Evolutionary conservation across 108 stramenopile species (phyloP).

Genomic region (Nannochloropsis gaditana): DNA sequence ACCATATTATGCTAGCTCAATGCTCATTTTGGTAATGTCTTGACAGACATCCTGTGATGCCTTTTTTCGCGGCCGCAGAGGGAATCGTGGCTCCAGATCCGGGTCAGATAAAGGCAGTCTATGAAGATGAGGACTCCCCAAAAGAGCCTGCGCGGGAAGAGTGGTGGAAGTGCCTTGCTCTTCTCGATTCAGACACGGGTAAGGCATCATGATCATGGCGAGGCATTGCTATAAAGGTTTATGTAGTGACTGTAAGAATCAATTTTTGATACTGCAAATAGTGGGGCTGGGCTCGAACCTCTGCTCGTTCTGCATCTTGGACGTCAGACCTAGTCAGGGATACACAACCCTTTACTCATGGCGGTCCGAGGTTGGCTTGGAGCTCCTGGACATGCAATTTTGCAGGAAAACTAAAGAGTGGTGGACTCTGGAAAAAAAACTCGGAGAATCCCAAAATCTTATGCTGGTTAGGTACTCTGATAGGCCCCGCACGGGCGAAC

Average conservation of each 20-base stretch:
- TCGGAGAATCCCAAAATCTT: background rate
- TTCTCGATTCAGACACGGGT: background rate
- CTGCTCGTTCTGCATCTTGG: background rate
- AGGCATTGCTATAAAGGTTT: too few species aligned
- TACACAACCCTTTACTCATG: constrained; percentile 8
- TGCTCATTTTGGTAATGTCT: too few species aligned
- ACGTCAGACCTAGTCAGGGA: constrained; percentile 4
- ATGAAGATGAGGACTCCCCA: background rate
- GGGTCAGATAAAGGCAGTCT: background rate
- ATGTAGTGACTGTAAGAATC: too few species aligned
- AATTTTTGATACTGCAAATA: background rate
- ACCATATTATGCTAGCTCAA: too few species aligned
- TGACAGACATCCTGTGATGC: background rate
- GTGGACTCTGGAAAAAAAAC: background rate
- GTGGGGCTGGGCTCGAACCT: background rate
- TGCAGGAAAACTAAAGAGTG: background rate
- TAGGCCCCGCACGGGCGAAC: background rate
- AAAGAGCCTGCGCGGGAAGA: background rate
- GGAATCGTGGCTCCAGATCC: background rate
- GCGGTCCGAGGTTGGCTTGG: background rate
- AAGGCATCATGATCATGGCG: background rate
- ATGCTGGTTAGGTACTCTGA: background rate
- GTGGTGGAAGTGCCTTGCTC: background rate
- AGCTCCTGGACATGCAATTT: constrained; percentile 7
- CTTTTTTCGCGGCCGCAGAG: background rate